A percentile compares a stretch with the other conserved stretches of the same genome.
phyloP scores from a whole-genome alignment of 768 basidiomycete genomes.

The Mycena chlorophos region DNA sequence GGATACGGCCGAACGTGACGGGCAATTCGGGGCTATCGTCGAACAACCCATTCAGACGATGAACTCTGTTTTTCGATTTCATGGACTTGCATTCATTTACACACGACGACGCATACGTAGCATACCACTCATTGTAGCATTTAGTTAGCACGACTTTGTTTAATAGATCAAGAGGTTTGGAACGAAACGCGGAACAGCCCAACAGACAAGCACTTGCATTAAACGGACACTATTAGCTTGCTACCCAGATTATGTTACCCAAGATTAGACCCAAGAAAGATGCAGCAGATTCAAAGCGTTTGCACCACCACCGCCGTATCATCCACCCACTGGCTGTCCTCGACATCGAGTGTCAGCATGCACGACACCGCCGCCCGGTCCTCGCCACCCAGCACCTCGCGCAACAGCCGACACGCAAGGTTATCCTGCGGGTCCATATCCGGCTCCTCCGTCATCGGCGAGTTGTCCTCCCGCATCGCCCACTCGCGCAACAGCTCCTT shows the following conservation, averaged over 20 bases:
- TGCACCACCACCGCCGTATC: constrained; percentile 69
- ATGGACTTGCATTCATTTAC: not conserved
- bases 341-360: constrained; percentile 64
- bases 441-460: constrained; percentile 23
- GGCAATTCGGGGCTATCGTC: constrained; percentile 50
- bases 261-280: constrained; percentile 5
- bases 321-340: constrained; percentile 60
- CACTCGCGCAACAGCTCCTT: constrained; percentile 50
- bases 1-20: constrained; percentile 43
- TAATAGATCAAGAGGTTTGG: not conserved
- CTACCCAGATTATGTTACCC: constrained; percentile 1
- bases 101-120: not conserved
- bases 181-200: constrained; percentile 14
- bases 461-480: constrained; percentile 44
- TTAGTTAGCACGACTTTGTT: not conserved
- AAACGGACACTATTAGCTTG: not conserved
- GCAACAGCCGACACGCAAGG: constrained; percentile 57
- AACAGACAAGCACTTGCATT: not conserved
- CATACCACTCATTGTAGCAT: not conserved
- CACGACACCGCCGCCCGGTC: constrained; percentile 54
- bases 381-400: constrained; percentile 58
- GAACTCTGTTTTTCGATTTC: constrained; percentile 18
- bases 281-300: constrained; percentile 39
- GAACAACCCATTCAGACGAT: constrained; percentile 56
- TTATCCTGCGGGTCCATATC: constrained; percentile 12